Evolutionary conservation across 2,329 filamentous ascomycete genomes (phyloP).

Genomic region (Cladosporium sphaerospermum): DNA sequence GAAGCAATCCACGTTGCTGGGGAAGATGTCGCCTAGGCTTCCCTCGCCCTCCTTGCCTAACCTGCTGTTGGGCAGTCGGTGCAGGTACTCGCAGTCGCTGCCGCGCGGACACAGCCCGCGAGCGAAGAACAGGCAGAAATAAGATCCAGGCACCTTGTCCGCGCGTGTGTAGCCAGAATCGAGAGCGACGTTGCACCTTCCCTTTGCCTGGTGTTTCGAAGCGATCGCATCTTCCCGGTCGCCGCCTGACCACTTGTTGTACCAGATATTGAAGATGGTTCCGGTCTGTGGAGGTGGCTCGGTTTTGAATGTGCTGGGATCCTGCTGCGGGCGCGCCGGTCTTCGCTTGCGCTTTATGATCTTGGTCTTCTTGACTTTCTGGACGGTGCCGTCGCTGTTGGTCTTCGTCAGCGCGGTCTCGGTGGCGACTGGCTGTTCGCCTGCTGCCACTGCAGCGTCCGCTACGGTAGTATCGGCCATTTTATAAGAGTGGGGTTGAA

Average conservation of each 20-base stretch:
- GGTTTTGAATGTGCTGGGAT: constrained; percentile 72
- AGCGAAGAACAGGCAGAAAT: constrained; percentile 90
- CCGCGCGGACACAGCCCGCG: constrained; percentile 78
- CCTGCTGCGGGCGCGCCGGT: constrained; percentile 85
- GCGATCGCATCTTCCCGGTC: constrained; percentile 89
- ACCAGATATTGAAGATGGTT: constrained; percentile 97
- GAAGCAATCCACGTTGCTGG: constrained; percentile 92
- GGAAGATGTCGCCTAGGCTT: constrained; percentile 76
- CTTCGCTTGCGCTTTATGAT: constrained; percentile 86
- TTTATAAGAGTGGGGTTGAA: not conserved
- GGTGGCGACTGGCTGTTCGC: constrained; percentile 12
- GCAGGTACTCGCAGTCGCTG: constrained; percentile 88
- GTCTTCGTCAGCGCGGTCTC: constrained; percentile 14
- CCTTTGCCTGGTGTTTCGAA: constrained; percentile 72
- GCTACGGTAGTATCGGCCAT: constrained; percentile 3
- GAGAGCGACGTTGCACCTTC: constrained; percentile 77
- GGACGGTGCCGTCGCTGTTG: constrained; percentile 30
- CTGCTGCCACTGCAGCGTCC: constrained; percentile 5
- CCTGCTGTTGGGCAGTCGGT: constrained; percentile 65
- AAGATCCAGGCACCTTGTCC: constrained; percentile 56
- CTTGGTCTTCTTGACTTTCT: constrained; percentile 71
- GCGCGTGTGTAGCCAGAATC: constrained; percentile 50
- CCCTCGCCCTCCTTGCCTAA: constrained; percentile 30
- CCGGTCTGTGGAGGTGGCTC: constrained; percentile 89
- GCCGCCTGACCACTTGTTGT: constrained; percentile 96